Base-by-base conservation (phyloP, 2,329 filamentous ascomycete genomes). In the Pseudogymnoascus sp. region DNA sequence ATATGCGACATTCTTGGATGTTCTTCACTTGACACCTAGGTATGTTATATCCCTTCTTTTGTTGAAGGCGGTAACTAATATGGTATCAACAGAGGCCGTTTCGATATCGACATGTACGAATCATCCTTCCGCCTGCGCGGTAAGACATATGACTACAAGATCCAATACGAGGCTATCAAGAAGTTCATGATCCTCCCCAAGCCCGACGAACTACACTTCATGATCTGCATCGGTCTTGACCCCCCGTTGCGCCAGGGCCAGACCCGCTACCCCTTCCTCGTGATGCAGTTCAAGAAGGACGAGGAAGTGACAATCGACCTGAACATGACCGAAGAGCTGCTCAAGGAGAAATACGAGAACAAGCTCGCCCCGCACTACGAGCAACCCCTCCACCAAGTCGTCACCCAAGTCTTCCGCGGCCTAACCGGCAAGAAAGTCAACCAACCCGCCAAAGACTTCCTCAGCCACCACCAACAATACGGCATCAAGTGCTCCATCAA, bases 401-500 rank as follows among this genome's bases (percentile, higher is more conserved):
- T 99, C 61, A 90, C 92, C 60, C 92, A 95, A 75, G 92, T 99
- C 68, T 99, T 99, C 84, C 87, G 91, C 68, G 94, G 94, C 12
- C 80, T 99, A 56, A 92, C 92, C 18, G 92, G 92, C 71, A 97
- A 97, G 84, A 96, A 95, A 78, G 88, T 99, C 65, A 92, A 92
- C 28, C 90, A 90, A 66, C 94, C 94, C 1, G 94, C 92, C 59
- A 93, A 93, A 76, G 92, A 97, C 75, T 99, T 99, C 77, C 83
- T 88, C 73, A 85, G 90, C 69, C 94, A 97, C 77, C 92, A 96
- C 74, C 86, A 89, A 71, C 92, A 97, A 75, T 91, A 88, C 69
- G 94, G 94, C 64, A 95, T 99, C 77, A 99, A 99, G 79, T 99
- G 94, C 77, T 96, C 92, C n/a, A 97, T 99, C 84, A 99, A 99